A percentile compares a stretch with the other conserved stretches of the same genome.
phyloP scores from a whole-genome alignment of 768 basidiomycete species.

The Lentinula edodes region DNA sequence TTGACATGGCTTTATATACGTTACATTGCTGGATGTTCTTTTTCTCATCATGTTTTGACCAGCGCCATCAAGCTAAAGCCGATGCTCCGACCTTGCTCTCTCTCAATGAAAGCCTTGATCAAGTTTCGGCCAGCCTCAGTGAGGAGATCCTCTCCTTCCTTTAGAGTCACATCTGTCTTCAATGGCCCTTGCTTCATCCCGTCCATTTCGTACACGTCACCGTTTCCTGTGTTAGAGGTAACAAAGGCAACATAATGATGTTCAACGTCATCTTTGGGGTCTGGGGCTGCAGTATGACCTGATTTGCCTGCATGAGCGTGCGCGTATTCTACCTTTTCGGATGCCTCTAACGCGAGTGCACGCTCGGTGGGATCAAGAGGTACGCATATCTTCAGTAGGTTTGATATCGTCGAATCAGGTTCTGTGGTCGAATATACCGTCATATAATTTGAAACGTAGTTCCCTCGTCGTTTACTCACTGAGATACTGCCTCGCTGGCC shows the following conservation, averaged over 20 bases:
- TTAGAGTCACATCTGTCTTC: slow-evolving; percentile 16
- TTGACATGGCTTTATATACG: not conserved
- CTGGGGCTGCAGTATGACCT: slow-evolving; percentile 24
- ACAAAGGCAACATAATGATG: slow-evolving; percentile 30
- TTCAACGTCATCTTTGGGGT: slow-evolving; percentile 22
- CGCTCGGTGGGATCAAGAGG: slow-evolving; percentile 22
- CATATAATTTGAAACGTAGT: not conserved
- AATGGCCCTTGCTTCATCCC: slow-evolving; percentile 26
- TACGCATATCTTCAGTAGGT: slow-evolving; percentile 17
- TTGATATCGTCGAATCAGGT: slow-evolving; percentile 16
- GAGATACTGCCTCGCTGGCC: slow-evolving; percentile 17
- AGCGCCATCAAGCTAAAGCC: slow-evolving; percentile 23
- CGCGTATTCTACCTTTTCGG: slow-evolving; percentile 21
- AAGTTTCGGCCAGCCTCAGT: slow-evolving; percentile 13
- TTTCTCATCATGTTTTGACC: slow-evolving; percentile 1
- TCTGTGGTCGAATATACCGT: not conserved
- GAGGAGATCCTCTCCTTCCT: slow-evolving; percentile 20
- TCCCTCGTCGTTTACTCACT: slow-evolving; percentile 9
- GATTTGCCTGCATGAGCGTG: slow-evolving; percentile 23
- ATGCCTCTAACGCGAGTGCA: slow-evolving; percentile 24
- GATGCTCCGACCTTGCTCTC: slow-evolving; percentile 14
- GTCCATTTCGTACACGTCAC: slow-evolving; percentile 27
- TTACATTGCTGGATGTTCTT: not conserved
- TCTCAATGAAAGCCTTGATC: slow-evolving; percentile 18
- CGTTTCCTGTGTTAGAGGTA: slow-evolving; percentile 16